These are phyloP conservation scores for Russula brevipes DNA, from an alignment of 768 basidiomycete species.

Conservation along the genomic window DNA sequence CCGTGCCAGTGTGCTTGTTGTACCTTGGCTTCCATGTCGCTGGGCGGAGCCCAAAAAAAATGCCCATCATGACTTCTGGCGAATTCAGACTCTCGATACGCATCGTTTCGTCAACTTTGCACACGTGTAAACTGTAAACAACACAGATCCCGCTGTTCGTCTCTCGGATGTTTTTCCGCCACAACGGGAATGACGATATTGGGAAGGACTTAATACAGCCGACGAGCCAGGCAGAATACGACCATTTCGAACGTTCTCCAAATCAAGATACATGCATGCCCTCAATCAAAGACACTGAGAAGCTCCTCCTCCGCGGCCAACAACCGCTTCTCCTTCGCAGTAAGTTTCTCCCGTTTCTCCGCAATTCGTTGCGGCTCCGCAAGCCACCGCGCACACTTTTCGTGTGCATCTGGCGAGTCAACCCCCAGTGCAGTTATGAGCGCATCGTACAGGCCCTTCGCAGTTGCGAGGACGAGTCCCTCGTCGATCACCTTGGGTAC, in stretches of 20 bases:
- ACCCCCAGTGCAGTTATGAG: constrained; percentile 49
- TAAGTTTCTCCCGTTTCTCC: constrained; percentile 43
- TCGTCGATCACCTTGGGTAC: constrained; percentile 42
- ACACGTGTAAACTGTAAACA: neutral
- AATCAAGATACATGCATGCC: neutral
- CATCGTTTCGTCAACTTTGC: neutral
- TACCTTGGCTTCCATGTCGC: constrained; percentile 1
- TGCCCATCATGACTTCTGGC: constrained; percentile 6
- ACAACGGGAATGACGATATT: neutral
- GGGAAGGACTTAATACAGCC: neutral
- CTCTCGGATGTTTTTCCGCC: neutral
- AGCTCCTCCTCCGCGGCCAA: constrained; percentile 43
- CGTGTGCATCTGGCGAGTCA: constrained; percentile 41
- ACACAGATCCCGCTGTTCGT: neutral
- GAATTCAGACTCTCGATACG: constrained; percentile 5
- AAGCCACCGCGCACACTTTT: constrained; percentile 47
- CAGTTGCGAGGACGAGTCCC: constrained; percentile 51
- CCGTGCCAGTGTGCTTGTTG: neutral
- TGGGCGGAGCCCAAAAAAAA: neutral
- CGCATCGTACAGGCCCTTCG: constrained; percentile 40
- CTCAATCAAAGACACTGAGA: constrained; percentile 13
- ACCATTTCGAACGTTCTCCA: neutral
- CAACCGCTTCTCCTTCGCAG: constrained; percentile 49
- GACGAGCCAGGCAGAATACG: neutral
- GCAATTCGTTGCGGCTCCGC: constrained; percentile 46